Base-by-base conservation (phyloP, 2,329 filamentous ascomycete genomes). In the Diaporthe amygdali region DNA sequence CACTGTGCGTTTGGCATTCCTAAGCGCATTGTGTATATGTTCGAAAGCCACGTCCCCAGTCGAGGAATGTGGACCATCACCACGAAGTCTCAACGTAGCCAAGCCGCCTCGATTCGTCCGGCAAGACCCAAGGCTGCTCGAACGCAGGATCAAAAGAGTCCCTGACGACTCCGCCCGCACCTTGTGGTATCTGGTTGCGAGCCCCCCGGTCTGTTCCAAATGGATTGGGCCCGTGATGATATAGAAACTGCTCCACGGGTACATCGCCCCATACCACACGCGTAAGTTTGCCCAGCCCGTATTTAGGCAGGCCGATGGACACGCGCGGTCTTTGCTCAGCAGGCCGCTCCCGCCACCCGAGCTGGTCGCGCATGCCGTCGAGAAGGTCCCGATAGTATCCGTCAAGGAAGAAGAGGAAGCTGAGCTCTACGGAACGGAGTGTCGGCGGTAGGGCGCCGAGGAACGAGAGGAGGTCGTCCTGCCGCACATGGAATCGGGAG, bases 371-470 rank as follows among this genome's bases (percentile, higher is more conserved):
- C 52, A 68, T 56, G 27, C 51, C 30, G 12, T n/a, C 49, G 14
- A 67, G 20, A 8, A 68, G 27, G 32, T 14, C 52, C 37, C 34
- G 22, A 9, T 47, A 55, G 39, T 32, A 73, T 15, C 55, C 47
- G 27, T 56, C 34, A 46, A 34, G 20, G n/a, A 77, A 77, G 32
- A 25, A 20, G 7, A 79, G 69, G 27, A 76, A 75, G 68, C 76
- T 78, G 20, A 80, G 72, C 49, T 80, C 74, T 3, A 79, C 74
- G n/a, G 76, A 76, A 15, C 76, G 72, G 22, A 78, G 17, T 2
- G 75, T 75, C 3, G 34, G 32, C 5, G 77, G 79, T 10, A 80
- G 64, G 5, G 71, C 44, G 15, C 71, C 71, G 37, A 80, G 76
- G 2, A 78, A 55, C 0, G 70, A 67, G 8, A 80, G 54, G 8